Base-by-base conservation (phyloP, 2,329 filamentous ascomycete genomes). In the Diaporthe sp. region DNA sequence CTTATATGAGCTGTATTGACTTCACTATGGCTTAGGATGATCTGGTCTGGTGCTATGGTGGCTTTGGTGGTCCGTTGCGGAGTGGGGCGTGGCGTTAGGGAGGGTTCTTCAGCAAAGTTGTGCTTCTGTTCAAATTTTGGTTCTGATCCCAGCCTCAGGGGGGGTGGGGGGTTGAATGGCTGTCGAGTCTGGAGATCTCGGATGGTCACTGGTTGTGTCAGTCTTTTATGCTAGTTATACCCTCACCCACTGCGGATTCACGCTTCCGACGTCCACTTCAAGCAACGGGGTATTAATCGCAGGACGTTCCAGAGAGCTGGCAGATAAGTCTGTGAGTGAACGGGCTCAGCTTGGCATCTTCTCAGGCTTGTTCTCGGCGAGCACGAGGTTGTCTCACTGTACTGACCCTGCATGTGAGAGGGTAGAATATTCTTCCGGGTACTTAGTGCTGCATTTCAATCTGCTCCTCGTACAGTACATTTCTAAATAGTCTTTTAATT, bases 1-100 rank as follows among this genome's bases (percentile, higher is more conserved):
- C 75, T 17, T 77, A 77, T 34, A 72, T 72, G 73, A 72, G 65
- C 57, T 77, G 75, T 53, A 71, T 77, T 58, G 75, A 77, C 72
- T 76, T 77, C 39, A 75, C 74, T 8, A 75, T 75, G 74, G 65
- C 65, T 39, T 57, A 9, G 20, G 25, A 10, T 34, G 37, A 17
- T 20, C 28, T 49, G 44, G 25, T 37, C 44, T n/a, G 63, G 61
- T 47, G 10, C 39, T 20, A 25, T 17, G 10, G 10, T 63, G 17
- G 31, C 17, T 12, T n/a, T 6, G 44, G 34, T 13, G 15, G 44
- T 25, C 44, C 25, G 9, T 31, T 8, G n/a, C 0, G 8, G 42
- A 7, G 15, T 22, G 34, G 34, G 44, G 28, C n/a, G 63, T 34
- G 44, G 28, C 7, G 28, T n/a, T 68, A 2, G 12, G 31, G 17